phyloP scores from a whole-genome alignment of 495 filamentous ascomycete species.

The Chaetomium cochliodes region DNA sequence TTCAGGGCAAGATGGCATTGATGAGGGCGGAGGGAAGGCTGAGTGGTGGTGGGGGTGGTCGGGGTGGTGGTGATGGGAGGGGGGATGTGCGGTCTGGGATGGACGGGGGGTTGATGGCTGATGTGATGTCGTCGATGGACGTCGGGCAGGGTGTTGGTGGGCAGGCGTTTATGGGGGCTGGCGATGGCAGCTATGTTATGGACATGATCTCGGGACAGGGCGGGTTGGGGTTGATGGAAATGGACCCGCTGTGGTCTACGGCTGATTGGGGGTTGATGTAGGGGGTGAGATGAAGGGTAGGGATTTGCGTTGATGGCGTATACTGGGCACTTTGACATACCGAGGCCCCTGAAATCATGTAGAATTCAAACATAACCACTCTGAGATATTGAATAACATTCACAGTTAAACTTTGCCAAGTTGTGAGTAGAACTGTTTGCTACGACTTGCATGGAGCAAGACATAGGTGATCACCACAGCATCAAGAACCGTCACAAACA shows the following conservation, averaged over 20 bases:
- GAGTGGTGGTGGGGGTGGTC: background rate
- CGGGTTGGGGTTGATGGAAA: background rate
- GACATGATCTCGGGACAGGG: background rate
- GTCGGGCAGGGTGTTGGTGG: background rate
- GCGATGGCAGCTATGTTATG: background rate
- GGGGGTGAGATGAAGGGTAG: background rate
- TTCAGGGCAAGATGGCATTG: background rate
- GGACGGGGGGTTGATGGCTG: background rate
- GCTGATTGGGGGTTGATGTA: conserved; percentile 9
- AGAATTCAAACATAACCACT: no score
- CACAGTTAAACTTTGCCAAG: no score
- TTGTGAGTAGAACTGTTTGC: no score
- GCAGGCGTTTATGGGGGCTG: background rate
- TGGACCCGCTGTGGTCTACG: conserved; percentile 5
- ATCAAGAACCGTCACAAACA: no score
- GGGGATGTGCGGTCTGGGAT: background rate
- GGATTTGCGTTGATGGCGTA: no score
- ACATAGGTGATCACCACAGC: no score
- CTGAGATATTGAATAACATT: background rate
- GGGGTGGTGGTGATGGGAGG: background rate
- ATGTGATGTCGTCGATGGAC: background rate
- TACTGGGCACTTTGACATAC: no score
- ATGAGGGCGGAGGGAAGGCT: background rate
- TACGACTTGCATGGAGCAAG: no score
- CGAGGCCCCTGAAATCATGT: no score